Conservation (phyloP, 129 eudicot species). For the Artemisia tridentata region DNA sequence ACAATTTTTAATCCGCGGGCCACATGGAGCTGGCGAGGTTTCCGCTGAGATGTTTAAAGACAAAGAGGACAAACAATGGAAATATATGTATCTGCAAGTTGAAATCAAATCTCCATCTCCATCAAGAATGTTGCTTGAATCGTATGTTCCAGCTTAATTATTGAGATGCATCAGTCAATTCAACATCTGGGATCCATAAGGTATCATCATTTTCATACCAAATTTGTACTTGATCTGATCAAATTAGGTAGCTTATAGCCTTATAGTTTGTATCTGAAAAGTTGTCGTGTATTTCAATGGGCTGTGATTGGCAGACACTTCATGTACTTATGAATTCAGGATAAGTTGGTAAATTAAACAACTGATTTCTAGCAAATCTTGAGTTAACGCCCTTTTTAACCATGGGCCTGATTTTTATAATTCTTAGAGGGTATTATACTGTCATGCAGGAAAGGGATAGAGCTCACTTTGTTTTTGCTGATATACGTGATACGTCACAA, state of each 20-base stretch:
- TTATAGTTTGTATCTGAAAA: not conserved
- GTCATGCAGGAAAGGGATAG: constrained; percentile 24
- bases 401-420: not conserved
- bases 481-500: constrained; percentile 1
- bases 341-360: no score
- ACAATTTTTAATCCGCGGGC: constrained; percentile 78
- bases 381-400: not conserved
- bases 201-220: constrained; percentile 1
- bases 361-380: not conserved
- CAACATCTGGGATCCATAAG: constrained; percentile 18
- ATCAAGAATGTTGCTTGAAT: constrained; percentile 76
- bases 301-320: not conserved
- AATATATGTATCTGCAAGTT: constrained; percentile 77
- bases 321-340: no score
- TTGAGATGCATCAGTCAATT: constrained; percentile 8
- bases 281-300: not conserved
- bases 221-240: not conserved
- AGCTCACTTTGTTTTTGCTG: not conserved
- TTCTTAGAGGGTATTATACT: not conserved
- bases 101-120: constrained; percentile 72
- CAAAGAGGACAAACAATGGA: constrained; percentile 82
- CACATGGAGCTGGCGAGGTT: constrained; percentile 86
- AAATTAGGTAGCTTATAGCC: not conserved
- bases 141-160: constrained; percentile 69
- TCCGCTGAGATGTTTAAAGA: constrained; percentile 79